Evolutionary conservation across 2,329 filamentous ascomycete species (phyloP).

Genomic region (Xylariaceae sp.): DNA sequence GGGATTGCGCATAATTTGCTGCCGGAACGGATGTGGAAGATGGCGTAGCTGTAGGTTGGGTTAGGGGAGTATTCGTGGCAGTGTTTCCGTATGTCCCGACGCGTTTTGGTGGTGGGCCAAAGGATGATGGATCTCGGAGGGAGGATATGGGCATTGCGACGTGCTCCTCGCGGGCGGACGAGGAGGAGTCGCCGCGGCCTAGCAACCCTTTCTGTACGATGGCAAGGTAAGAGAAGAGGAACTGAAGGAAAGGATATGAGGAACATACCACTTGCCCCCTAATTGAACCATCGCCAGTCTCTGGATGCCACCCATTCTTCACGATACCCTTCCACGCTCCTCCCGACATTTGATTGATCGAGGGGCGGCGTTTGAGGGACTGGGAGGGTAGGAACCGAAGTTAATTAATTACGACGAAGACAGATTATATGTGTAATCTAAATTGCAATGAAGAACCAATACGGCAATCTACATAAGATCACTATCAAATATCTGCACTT

Average conservation of each 20-base stretch:
- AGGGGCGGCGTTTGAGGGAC: too few species aligned
- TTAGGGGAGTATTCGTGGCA: slow-evolving; percentile 4
- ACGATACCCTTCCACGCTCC: slow-evolving; percentile 42
- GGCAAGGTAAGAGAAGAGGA: not conserved
- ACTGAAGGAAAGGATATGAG: not conserved
- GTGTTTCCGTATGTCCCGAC: slow-evolving; percentile 18
- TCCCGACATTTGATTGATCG: slow-evolving; percentile 34
- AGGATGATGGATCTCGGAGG: slow-evolving; percentile 71
- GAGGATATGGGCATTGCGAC: slow-evolving; percentile 59
- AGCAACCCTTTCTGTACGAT: slow-evolving; percentile 42
- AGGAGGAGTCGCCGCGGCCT: slow-evolving; percentile 34
- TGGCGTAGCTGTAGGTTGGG: not conserved
- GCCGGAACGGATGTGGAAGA: not conserved
- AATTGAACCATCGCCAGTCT: slow-evolving; percentile 40
- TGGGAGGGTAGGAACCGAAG: too few species aligned
- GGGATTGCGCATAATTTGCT: not conserved
- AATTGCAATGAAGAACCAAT: too few species aligned
- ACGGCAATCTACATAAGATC: too few species aligned
- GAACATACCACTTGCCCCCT: slow-evolving; percentile 45
- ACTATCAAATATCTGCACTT: too few species aligned
- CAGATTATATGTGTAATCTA: too few species aligned
- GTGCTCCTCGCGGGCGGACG: slow-evolving; percentile 23
- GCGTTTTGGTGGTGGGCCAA: slow-evolving; percentile 76
- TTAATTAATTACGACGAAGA: too few species aligned
- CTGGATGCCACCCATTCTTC: slow-evolving; percentile 52